These are phyloP conservation scores for Vachellia collinsii DNA, from an alignment of 306 rosid genomes.

Conservation along the genomic window DNA sequence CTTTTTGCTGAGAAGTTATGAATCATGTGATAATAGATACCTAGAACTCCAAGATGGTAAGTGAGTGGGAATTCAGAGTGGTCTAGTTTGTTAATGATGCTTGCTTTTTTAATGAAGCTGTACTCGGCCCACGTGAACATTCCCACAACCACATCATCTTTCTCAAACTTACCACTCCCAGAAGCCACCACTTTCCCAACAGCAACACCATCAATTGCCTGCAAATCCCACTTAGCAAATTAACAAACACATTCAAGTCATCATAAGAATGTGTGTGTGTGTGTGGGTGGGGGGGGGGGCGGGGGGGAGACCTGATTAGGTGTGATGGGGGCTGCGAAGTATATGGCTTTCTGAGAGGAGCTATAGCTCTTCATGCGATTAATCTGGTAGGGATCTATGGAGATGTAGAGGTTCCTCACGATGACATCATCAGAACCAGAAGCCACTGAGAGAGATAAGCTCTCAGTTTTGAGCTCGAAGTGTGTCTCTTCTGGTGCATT, in stretches of 20 bases:
- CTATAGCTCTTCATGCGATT: conserved; percentile 64
- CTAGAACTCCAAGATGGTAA: conserved; percentile 65
- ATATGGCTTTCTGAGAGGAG: conserved; percentile 45
- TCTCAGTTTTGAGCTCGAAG: conserved; percentile 53
- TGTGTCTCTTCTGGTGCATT: conserved; percentile 58
- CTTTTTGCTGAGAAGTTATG: not conserved
- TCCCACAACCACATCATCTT: conserved; percentile 74
- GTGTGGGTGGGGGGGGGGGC: not conserved
- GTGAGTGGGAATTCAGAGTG: conserved; percentile 61
- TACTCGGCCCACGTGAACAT: conserved; percentile 77
- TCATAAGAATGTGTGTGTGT: not conserved
- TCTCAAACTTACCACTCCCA: conserved; percentile 55
- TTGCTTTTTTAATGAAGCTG: conserved; percentile 49
- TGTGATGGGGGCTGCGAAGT: conserved; percentile 41
- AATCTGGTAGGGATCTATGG: conserved; percentile 67
- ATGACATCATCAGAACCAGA: conserved; percentile 53
- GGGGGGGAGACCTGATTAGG: conserved; percentile 44
- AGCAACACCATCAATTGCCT: conserved; percentile 59
- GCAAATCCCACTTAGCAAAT: not conserved
- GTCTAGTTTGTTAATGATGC: conserved; percentile 59
- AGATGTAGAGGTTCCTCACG: conserved; percentile 61
- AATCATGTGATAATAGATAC: conserved; percentile 28
- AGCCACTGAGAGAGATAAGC: conserved; percentile 35
- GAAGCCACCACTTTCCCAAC: conserved; percentile 69
- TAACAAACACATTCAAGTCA: not conserved